These are phyloP conservation scores for Daldinia loculata DNA, from an alignment of 495 filamentous ascomycete species.

Conservation along the genomic window DNA sequence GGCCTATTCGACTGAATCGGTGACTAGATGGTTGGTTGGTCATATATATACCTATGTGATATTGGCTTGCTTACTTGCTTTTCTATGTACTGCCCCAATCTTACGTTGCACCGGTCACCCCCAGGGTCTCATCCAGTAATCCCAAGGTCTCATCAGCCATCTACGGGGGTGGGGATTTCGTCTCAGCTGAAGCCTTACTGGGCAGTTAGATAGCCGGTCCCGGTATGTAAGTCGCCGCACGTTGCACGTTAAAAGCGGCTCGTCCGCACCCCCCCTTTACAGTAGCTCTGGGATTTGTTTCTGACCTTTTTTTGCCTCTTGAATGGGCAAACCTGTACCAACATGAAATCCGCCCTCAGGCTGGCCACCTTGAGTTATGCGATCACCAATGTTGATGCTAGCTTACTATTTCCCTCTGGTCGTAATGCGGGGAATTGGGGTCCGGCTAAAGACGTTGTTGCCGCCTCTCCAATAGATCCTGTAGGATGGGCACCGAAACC, in stretches of 20 bases:
- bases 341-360: conserved; percentile 46
- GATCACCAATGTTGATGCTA: conserved; percentile 41
- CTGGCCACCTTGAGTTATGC: conserved; percentile 46
- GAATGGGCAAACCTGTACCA: conserved; percentile 42
- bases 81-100: conserved; percentile 32
- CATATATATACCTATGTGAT: conserved; percentile 26
- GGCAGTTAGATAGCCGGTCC: conserved; percentile 40
- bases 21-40: conserved; percentile 6
- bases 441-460: conserved; percentile 37
- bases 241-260: conserved; percentile 40
- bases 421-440: conserved; percentile 41
- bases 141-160: conserved; percentile 44
- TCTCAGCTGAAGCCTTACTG: conserved; percentile 46
- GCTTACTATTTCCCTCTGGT: conserved; percentile 28
- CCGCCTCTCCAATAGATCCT: conserved; percentile 32
- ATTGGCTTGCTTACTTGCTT: conserved; percentile 38
- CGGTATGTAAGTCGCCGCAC: conserved; percentile 38
- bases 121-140: conserved; percentile 40
- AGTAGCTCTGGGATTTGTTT: conserved; percentile 13
- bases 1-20: conserved; percentile 24
- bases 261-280: conserved; percentile 26
- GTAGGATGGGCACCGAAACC: conserved; percentile 46
- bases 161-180: conserved; percentile 37
- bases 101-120: conserved; percentile 37
- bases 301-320: conserved; percentile 21